These are phyloP conservation scores for Fusarium anguioides DNA, from an alignment of 2,329 filamentous ascomycete genomes.

Conservation along the genomic window DNA sequence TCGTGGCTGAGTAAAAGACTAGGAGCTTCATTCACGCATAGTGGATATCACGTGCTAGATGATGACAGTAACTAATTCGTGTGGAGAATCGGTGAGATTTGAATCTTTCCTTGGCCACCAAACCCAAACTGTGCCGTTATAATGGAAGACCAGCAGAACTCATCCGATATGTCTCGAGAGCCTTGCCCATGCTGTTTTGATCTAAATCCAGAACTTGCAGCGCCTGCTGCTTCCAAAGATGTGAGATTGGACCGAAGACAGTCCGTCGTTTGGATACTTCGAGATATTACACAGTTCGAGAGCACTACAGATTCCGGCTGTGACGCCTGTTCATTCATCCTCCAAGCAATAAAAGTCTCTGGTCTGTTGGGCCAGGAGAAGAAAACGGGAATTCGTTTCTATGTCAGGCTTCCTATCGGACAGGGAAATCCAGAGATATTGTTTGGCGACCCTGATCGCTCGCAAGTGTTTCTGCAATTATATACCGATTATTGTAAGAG, in stretches of 20 bases:
- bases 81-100: not conserved
- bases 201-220: not conserved
- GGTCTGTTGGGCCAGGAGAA: not conserved
- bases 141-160: not conserved
- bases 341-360: slow-evolving; percentile 17
- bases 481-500: slow-evolving; percentile 20
- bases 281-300: slow-evolving; percentile 1
- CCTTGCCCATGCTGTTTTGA: slow-evolving; percentile 23
- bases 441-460: not conserved
- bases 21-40: not conserved
- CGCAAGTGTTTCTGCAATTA: slow-evolving; percentile 14
- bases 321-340: slow-evolving; percentile 8
- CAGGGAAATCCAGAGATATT: slow-evolving; percentile 30
- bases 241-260: slow-evolving; percentile 2
- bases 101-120: not conserved
- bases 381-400: not conserved
- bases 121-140: not conserved
- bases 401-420: slow-evolving; percentile 17
- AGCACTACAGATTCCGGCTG: slow-evolving; percentile 6
- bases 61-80: not conserved
- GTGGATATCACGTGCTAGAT: slow-evolving; percentile 26
- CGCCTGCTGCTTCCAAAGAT: not conserved
- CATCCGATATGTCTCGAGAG: not conserved
- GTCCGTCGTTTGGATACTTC: not conserved
- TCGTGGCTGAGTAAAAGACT: slow-evolving; percentile 2